phyloP scores from a whole-genome alignment of 208 protist species.

The Crithidia expoeki region DNA sequence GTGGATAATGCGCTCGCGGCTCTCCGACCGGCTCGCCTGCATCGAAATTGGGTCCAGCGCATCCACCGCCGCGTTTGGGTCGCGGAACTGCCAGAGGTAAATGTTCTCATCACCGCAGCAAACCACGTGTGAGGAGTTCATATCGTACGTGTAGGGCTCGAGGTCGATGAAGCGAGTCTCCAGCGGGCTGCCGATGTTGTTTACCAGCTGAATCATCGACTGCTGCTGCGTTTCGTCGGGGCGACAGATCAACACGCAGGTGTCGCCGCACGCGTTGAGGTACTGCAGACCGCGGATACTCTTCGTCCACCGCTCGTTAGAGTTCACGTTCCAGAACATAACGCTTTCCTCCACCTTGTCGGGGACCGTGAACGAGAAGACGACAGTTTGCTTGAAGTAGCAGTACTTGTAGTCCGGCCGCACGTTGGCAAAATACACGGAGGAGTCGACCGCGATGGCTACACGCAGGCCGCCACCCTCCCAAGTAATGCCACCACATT shows the following conservation, averaged over 20 bases:
- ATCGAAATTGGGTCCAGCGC: constrained; percentile 83
- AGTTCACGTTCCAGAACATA: constrained; percentile 96
- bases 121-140: constrained; percentile 94
- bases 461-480: constrained; percentile 94
- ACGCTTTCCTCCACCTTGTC: constrained; percentile 94
- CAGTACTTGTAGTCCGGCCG: constrained; percentile 96
- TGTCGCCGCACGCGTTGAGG: constrained; percentile 75
- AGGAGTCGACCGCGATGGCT: constrained; percentile 94
- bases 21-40: constrained; percentile 74
- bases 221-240: constrained; percentile 53
- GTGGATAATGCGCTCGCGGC: constrained; percentile 87
- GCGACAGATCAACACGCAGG: constrained; percentile 90
- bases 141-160: constrained; percentile 84
- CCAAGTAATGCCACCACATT: constrained; percentile 92
- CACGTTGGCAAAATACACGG: constrained; percentile 97
- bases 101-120: constrained; percentile 90
- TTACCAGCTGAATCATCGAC: constrained; percentile 93
- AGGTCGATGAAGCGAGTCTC: constrained; percentile 93
- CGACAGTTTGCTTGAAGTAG: constrained; percentile 93
- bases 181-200: constrained; percentile 95
- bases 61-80: constrained; percentile 75
- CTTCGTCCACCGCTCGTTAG: constrained; percentile 90
- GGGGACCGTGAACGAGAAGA: constrained; percentile 90
- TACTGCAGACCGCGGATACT: constrained; percentile 87
- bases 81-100: constrained; percentile 96